Evolutionary conservation across 176 grass and related monocot species (phyloP), one percentile per base, ranked within the genome.

Genomic region (Lolium multiflorum): DNA sequence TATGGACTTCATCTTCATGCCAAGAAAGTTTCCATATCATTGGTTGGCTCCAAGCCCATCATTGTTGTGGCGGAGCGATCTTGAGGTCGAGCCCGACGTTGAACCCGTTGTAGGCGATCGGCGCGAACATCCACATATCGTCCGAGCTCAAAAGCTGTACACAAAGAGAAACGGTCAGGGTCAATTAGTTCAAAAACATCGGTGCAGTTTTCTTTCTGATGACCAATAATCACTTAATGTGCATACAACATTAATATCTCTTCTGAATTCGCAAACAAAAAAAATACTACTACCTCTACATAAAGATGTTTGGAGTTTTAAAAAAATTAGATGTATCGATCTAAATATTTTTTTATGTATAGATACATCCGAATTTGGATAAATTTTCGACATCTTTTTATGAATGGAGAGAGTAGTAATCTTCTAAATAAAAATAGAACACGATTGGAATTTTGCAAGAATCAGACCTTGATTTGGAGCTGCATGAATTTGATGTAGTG

Each of bases 101-200:
- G 44, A 98, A 86, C 2, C 96, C 96, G 57, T 98, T 98, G 86
- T 95, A 98, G 26, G 96, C 96, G 58, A 98, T 94, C 4, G 96
- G 96, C 18, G 96, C 96, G 58, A 92, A 94, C 96, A 95, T 98
- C 96, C 96, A 98, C 87, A 92, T 71, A 48, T 98, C 96, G 22
- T 95, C 96, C 46, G 96, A 98, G 88, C 96, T 95, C 89, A 98
- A 63, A 3, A 98, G 86, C 96, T 98, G 89, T 21, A 25, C 17
- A 41, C 1, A 82, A 84, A 2, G 15, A 81, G 41, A 9, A 54
- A 39, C 0, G 12, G 18, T 82, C 20, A 63, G 50, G 18, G 78
- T n/a, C 58, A 50, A 79, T 9, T 35, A 49, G 24, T 20, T 35
- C 9, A 35, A 26, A 26, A 81, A 81, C 60, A 81, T 20, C 6